Evolutionary conservation across 108 stramenopile species (phyloP), one percentile per base, ranked within the genome.

Genomic region (Stephanodiscus triporus): DNA sequence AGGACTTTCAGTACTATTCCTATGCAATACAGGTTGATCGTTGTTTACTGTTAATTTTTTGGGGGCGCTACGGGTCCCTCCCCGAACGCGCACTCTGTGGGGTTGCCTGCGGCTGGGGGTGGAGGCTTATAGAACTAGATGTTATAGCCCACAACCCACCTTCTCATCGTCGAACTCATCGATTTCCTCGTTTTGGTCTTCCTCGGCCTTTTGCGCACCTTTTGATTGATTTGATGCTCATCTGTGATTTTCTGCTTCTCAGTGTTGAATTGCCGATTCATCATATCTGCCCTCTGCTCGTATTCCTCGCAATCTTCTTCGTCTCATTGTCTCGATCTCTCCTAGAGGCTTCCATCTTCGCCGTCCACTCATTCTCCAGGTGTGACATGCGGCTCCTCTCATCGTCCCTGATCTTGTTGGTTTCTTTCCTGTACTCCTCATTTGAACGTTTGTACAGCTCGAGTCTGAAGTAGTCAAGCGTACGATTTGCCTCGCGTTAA

Each of bases 371-470:
- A 58, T 43, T 37, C 38, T 81, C 68, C 0, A 70, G 11, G 43
- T 66, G 69, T 49, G 68, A 73, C 4, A 68, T 38, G 4, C 72
- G 61, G 54, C 50, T 62, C 55, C 63, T 73, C 61, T 81, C 80
- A 6, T 20, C 30, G 6, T 59, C 68, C 23, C 68, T 69, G 11
- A 74, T 59, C 22, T 30, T 64, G 6, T 48, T 53, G 13, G 54
- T 34, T 47, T 70, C 68, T 49, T 49, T 32, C 63, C 50, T 81
- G 68, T 53, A 81, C 36, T 64, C 50, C 22, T 50, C 24, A n/a
- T 64, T 69, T 1, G 61, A 51, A 11, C 64, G 68, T 34, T 67
- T 34, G 40, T 68, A 81, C 4, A 81, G 56, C 50, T 81, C 80
- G 13, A 81, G 63, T 54, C 63, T 74, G 48, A 64, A 81, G 38